A percentile compares a stretch with the other conserved stretches of the same genome.
Conservation (phyloP, 495 filamentous ascomycete species). For the Melanomma pulvis-pyrius region DNA sequence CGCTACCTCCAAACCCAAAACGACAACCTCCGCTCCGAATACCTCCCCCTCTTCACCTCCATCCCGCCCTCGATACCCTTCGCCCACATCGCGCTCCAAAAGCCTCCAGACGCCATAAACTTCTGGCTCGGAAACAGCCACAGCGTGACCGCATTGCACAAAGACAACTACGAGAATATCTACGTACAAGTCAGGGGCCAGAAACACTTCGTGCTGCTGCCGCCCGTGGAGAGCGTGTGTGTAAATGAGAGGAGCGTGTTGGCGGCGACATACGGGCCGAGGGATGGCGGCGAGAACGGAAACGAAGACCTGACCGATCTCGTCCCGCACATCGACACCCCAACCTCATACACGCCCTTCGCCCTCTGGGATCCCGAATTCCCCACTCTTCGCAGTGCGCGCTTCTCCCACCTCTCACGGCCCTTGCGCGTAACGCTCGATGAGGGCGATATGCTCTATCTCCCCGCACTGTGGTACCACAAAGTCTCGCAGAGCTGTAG, state of each 20-base stretch:
- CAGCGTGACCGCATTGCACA: slow-evolving; percentile 69
- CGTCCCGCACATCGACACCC: slow-evolving; percentile 44
- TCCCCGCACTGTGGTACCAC: slow-evolving; percentile 75
- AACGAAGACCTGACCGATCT: slow-evolving; percentile 35
- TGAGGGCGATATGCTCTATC: slow-evolving; percentile 78
- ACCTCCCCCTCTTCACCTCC: slow-evolving; percentile 57
- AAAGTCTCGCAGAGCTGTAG: slow-evolving; percentile 70
- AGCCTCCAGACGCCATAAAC: slow-evolving; percentile 70
- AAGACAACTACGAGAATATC: slow-evolving; percentile 80
- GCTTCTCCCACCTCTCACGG: slow-evolving; percentile 56
- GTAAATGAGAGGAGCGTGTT: slow-evolving; percentile 61
- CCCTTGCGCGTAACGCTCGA: slow-evolving; percentile 64
- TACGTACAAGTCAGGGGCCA: slow-evolving; percentile 70
- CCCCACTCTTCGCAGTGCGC: slow-evolving; percentile 51
- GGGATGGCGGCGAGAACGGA: slow-evolving; percentile 8
- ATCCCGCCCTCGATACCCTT: slow-evolving; percentile 63
- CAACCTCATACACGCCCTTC: slow-evolving; percentile 57
- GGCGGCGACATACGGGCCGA: slow-evolving; percentile 54
- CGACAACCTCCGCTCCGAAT: slow-evolving; percentile 74
- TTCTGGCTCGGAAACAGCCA: slow-evolving; percentile 74
- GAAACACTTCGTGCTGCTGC: slow-evolving; percentile 72
- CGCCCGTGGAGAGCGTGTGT: slow-evolving; percentile 63
- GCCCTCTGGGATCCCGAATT: slow-evolving; percentile 71
- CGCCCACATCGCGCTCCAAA: slow-evolving; percentile 65
- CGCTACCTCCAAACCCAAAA: slow-evolving; percentile 65